A percentile compares a stretch with the other conserved stretches of the same genome.
phyloP scores from a whole-genome alignment of 441 rosid species.

The Gossypium lobatum region DNA sequence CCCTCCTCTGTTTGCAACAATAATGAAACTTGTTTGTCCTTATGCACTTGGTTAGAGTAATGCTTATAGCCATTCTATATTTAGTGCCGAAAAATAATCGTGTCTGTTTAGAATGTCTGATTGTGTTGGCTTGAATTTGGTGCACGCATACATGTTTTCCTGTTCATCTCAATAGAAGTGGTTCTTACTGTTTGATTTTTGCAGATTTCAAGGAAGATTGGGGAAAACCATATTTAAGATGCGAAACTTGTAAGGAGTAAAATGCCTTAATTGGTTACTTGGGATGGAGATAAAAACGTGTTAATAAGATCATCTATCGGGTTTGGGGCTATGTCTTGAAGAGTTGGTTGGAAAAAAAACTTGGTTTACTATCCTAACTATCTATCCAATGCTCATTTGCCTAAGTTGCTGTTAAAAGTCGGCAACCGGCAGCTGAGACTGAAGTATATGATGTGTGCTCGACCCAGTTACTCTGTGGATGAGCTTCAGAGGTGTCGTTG shows the following conservation, averaged over 20 bases:
- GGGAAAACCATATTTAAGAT: constrained; percentile 25
- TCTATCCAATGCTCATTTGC: constrained; percentile 22
- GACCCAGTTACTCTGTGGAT: constrained; percentile 18
- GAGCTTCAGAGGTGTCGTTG: constrained; percentile 11
- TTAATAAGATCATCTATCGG: constrained; percentile 32
- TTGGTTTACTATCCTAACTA: constrained; percentile 22
- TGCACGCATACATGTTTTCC: neutral
- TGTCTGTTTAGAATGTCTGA: neutral
- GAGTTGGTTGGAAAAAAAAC: constrained; percentile 26
- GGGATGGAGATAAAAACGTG: constrained; percentile 36
- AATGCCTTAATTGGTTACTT: constrained; percentile 33
- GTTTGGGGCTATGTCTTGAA: constrained; percentile 27
- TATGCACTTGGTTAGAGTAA: neutral
- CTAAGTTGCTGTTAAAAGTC: constrained; percentile 19
- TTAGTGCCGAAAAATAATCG: neutral
- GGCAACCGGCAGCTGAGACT: constrained; percentile 16
- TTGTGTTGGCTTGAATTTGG: neutral
- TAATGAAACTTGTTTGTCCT: neutral
- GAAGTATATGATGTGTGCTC: neutral
- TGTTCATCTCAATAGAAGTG: neutral
- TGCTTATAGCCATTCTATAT: neutral
- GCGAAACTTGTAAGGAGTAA: constrained; percentile 33
- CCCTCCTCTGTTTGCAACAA: neutral
- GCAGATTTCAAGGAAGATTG: constrained; percentile 35
- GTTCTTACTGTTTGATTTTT: neutral